Percentiles rank a stretch among this genome's conserved stretches.
Conservation (phyloP, 306 rosid genomes). For the Casuarina glauca region DNA sequence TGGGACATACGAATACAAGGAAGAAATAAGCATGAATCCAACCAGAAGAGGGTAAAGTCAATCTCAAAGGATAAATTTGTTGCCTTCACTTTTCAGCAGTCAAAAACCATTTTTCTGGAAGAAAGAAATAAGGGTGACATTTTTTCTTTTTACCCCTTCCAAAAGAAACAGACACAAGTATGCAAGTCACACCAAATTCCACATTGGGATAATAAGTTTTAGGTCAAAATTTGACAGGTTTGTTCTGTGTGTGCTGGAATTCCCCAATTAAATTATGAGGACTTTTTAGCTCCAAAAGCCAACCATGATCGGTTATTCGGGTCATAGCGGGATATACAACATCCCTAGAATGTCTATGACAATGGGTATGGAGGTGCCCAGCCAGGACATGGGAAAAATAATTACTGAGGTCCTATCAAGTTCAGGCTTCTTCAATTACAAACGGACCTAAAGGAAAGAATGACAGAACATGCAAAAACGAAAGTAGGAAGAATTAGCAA, state of each 20-base stretch:
- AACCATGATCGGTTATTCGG: neutral
- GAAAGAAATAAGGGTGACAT: neutral
- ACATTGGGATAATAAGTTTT: no score
- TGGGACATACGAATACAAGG: neutral
- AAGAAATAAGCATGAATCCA: neutral
- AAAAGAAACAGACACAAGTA: neutral
- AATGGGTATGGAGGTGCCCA: neutral
- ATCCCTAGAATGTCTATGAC: neutral
- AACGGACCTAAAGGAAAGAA: neutral
- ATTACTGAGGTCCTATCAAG: neutral
- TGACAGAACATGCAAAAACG: neutral
- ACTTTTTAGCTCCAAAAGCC: neutral
- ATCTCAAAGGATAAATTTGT: neutral
- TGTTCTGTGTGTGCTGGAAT: neutral
- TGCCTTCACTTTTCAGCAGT: neutral
- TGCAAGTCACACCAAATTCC: no score
- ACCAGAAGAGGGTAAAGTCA: neutral
- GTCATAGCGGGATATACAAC: neutral
- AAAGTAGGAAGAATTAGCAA: neutral
- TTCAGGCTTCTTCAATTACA: neutral
- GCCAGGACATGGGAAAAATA: neutral
- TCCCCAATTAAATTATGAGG: neutral
- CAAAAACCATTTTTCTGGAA: neutral
- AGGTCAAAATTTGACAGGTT: neutral
- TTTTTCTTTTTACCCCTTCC: neutral